These are phyloP conservation scores for Diddensiella caesifluorescens DNA, from an alignment of 805 yeast species.

Conservation along the genomic window DNA sequence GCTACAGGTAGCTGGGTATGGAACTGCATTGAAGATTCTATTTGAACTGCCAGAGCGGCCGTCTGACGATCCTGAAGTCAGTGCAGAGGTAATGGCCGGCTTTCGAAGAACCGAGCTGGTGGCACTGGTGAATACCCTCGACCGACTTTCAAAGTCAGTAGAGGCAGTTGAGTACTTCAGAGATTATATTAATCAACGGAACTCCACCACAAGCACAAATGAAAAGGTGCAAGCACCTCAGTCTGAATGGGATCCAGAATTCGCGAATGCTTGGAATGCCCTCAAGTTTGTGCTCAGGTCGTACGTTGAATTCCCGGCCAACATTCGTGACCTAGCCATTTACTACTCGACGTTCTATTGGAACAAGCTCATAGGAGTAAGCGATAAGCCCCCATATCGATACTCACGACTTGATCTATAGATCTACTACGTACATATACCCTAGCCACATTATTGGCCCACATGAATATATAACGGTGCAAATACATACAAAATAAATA, in stretches of 20 bases:
- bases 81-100: constrained; percentile 46
- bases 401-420: no score
- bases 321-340: constrained; percentile 47
- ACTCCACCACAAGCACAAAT: constrained; percentile 1
- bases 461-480: no score
- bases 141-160: constrained; percentile 81
- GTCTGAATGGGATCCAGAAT: constrained; percentile 48
- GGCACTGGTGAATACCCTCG: constrained; percentile 87
- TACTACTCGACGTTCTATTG: constrained; percentile 53
- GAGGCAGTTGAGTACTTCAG: constrained; percentile 64
- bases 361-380: constrained; percentile 68
- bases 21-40: constrained; percentile 86
- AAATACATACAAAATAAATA: no score
- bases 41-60: constrained; percentile 66
- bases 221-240: constrained; percentile 17
- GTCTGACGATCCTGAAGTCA: constrained; percentile 37
- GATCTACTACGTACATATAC: no score
- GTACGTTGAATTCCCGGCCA: constrained; percentile 64
- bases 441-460: no score
- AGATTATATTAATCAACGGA: constrained; percentile 12
- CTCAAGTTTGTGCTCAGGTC: constrained; percentile 58
- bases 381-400: no score
- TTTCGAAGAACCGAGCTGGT: constrained; percentile 79
- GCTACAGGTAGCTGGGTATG: constrained; percentile 94
- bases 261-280: constrained; percentile 52